A percentile compares a stretch with the other conserved stretches of the same genome.
phyloP scores from a whole-genome alignment of 2,329 filamentous ascomycete genomes.

The Microdochium paspali region DNA sequence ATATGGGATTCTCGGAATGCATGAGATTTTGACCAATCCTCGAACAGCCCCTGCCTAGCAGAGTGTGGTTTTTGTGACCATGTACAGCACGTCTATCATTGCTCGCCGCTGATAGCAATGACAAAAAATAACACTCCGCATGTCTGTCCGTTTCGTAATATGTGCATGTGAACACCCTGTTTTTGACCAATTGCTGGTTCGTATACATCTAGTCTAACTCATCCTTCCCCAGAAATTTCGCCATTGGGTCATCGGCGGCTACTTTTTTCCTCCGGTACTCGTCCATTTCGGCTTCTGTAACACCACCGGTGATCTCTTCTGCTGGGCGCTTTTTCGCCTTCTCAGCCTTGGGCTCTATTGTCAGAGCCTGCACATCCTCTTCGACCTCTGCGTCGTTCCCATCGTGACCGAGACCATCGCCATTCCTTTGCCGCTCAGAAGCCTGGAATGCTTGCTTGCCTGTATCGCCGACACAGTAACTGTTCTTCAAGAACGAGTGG shows the following conservation, averaged over 20 bases:
- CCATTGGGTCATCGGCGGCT: constrained; percentile 79
- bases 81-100: neutral
- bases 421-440: constrained; percentile 51
- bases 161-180: neutral
- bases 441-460: constrained; percentile 75
- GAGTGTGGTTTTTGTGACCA: neutral
- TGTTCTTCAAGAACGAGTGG: constrained; percentile 89
- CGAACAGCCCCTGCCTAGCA: neutral
- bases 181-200: neutral
- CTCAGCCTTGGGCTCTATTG: constrained; percentile 11
- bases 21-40: constrained; percentile 16
- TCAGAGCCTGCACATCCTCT: constrained; percentile 13
- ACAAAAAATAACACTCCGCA: too few relatives aligned
- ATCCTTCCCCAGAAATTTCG: constrained; percentile 66
- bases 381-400: constrained; percentile 22
- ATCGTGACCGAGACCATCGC: constrained; percentile 28
- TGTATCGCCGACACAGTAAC: constrained; percentile 90
- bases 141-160: too few relatives aligned
- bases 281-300: constrained; percentile 79
- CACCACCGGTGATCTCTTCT: constrained; percentile 67
- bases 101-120: neutral
- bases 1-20: constrained; percentile 28
- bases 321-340: constrained; percentile 60
- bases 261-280: constrained; percentile 70
- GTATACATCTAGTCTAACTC: constrained; percentile 40